A percentile compares a stretch with the other conserved stretches of the same genome.
Evolutionary conservation across 352 stramenopile genomes (phyloP).

Genomic region (Globisporangium spiculum): DNA sequence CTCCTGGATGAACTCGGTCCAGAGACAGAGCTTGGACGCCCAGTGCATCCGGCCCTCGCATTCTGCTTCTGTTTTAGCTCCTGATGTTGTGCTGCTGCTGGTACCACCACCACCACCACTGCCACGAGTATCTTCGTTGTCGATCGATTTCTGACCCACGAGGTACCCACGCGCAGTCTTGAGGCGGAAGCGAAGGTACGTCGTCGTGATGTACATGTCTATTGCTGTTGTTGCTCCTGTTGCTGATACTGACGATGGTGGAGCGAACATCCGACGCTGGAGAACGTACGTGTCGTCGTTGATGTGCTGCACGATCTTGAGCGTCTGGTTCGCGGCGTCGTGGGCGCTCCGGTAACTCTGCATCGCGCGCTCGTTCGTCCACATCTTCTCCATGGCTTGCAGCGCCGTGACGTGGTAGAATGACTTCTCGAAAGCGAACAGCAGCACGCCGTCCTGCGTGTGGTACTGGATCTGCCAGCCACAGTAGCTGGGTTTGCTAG

Average conservation of each 20-base stretch:
- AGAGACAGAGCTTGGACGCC: slow-evolving; percentile 8
- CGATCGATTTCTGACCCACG: slow-evolving; percentile 35
- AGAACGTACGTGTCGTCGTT: slow-evolving; percentile 63
- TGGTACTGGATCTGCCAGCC: slow-evolving; percentile 28
- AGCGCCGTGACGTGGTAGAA: slow-evolving; percentile 32
- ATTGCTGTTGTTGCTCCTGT: neutral
- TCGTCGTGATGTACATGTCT: slow-evolving; percentile 26
- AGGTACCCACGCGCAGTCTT: slow-evolving; percentile 37
- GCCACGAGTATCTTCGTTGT: neutral
- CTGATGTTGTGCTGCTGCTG: neutral
- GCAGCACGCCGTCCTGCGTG: slow-evolving; percentile 26
- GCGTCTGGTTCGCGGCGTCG: slow-evolving; percentile 32
- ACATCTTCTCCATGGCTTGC: slow-evolving; percentile 43
- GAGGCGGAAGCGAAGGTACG: slow-evolving; percentile 50
- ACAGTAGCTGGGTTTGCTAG: slow-evolving; percentile 19
- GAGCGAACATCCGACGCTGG: slow-evolving; percentile 25
- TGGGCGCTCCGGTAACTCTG: slow-evolving; percentile 36
- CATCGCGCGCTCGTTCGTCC: slow-evolving; percentile 40
- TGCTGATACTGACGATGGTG: slow-evolving; percentile 17
- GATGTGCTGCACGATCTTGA: slow-evolving; percentile 41
- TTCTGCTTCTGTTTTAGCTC: neutral
- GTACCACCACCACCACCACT: no score
- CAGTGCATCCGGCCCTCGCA: slow-evolving; percentile 15
- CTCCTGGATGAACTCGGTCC: slow-evolving; percentile 17
- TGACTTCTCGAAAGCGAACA: slow-evolving; percentile 46